phyloP scores from a whole-genome alignment of 2,329 filamentous ascomycete genomes.

The Fusarium agapanthi region DNA sequence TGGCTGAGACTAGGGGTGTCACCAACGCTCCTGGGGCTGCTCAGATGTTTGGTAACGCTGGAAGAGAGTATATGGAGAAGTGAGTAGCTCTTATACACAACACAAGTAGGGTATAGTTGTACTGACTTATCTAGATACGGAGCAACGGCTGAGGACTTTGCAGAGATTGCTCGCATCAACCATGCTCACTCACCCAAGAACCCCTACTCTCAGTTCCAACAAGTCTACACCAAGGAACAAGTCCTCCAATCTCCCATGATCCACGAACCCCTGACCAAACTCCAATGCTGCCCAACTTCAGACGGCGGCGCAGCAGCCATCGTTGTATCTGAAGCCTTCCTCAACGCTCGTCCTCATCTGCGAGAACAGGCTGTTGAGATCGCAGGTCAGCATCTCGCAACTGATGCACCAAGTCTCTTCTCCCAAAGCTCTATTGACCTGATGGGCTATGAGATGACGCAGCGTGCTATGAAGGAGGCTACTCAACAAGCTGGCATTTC shows the following conservation, averaged over 20 bases:
- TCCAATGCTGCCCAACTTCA: conserved; percentile 98
- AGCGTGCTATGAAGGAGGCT: conserved; percentile 74
- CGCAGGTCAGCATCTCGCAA: conserved; percentile 87
- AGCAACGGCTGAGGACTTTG: conserved; percentile 85
- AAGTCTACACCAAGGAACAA: conserved; percentile 89
- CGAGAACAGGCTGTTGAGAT: conserved; percentile 85
- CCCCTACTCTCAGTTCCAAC: conserved; percentile 97
- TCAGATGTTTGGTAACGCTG: conserved; percentile 96
- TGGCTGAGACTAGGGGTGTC: conserved; percentile 81
- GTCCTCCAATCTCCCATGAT: conserved; percentile 80
- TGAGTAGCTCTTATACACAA: conserved; percentile 49
- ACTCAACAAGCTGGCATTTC: conserved; percentile 76
- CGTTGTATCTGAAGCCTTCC: conserved; percentile 87
- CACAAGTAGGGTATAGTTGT: neutral
- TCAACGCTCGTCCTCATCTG: conserved; percentile 84
- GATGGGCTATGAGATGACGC: conserved; percentile 87
- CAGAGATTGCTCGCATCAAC: conserved; percentile 92
- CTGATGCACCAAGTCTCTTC: conserved; percentile 83
- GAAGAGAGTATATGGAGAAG: conserved; percentile 94
- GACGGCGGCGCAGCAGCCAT: conserved; percentile 91
- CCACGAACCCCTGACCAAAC: conserved; percentile 88
- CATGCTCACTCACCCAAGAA: conserved; percentile 91
- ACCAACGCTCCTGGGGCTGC: conserved; percentile 86
- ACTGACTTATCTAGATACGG: conserved; percentile 69
- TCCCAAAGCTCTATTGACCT: conserved; percentile 84